Conservation (phyloP, 2,329 filamentous ascomycete species). For the Triangularia setosa region DNA sequence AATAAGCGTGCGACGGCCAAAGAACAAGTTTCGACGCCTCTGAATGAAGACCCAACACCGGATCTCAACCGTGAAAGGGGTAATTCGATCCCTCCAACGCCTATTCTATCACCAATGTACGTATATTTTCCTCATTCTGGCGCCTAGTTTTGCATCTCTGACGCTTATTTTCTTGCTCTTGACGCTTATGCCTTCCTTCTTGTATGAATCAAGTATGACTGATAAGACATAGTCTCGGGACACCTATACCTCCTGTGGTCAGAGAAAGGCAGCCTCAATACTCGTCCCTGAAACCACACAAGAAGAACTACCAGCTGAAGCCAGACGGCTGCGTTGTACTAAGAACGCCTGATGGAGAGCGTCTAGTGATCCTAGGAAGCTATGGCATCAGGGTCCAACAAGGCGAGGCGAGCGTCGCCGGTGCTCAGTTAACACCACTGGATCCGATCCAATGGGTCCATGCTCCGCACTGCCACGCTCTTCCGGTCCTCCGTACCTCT, state of each 20-base stretch:
- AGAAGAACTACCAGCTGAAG: constrained; percentile 41
- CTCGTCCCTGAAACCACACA: constrained; percentile 44
- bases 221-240: not conserved
- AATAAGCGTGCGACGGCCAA: constrained; percentile 10
- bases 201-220: not conserved
- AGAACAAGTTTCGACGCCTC: not conserved
- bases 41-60: not conserved
- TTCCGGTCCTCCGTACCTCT: constrained; percentile 60
- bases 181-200: not conserved
- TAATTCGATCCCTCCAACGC: constrained; percentile 4
- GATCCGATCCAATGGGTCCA: constrained; percentile 53
- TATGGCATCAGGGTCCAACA: constrained; percentile 60
- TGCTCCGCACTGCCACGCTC: constrained; percentile 64
- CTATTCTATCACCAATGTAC: constrained; percentile 8
- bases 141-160: too few species aligned
- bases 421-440: constrained; percentile 55
- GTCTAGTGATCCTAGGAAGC: constrained; percentile 61
- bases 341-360: constrained; percentile 49
- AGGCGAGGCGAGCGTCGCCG: constrained; percentile 62
- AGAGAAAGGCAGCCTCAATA: constrained; percentile 30
- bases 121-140: too few species aligned
- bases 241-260: constrained; percentile 10
- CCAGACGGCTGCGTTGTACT: constrained; percentile 40
- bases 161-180: not conserved
- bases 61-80: constrained; percentile 1